These are phyloP conservation scores for Cyberlindnera euphorbiae DNA, from an alignment of 805 yeast species.

Conservation along the genomic window DNA sequence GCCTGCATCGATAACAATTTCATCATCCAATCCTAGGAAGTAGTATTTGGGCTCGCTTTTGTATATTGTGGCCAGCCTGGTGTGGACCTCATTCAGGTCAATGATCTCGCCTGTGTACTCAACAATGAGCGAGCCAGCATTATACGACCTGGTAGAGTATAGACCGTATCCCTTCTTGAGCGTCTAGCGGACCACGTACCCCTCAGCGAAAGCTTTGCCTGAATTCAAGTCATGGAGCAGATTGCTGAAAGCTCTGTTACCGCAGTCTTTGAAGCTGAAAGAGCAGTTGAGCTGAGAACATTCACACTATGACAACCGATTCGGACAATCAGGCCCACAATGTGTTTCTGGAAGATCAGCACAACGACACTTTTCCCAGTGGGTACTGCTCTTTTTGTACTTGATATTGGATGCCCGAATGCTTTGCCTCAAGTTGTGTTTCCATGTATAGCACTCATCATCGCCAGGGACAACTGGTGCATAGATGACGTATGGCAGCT, in stretches of 20 bases:
- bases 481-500: slow-evolving; percentile 31
- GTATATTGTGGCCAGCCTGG: slow-evolving; percentile 32
- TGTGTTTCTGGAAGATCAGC: not conserved
- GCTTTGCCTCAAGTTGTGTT: slow-evolving; percentile 18
- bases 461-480: slow-evolving; percentile 27
- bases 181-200: slow-evolving; percentile 32
- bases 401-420: slow-evolving; percentile 10
- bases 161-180: slow-evolving; percentile 40
- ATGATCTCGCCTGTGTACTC: slow-evolving; percentile 50
- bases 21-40: slow-evolving; percentile 38
- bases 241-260: slow-evolving; percentile 32
- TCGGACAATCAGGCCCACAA: slow-evolving; percentile 34
- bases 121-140: slow-evolving; percentile 36
- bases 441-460: slow-evolving; percentile 28
- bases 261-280: slow-evolving; percentile 29
- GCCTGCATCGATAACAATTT: slow-evolving; percentile 41
- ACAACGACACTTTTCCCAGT: slow-evolving; percentile 22
- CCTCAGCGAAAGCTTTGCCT: slow-evolving; percentile 22
- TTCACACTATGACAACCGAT: slow-evolving; percentile 29
- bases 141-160: slow-evolving; percentile 32
- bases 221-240: slow-evolving; percentile 15
- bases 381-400: not conserved
- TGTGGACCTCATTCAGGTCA: slow-evolving; percentile 33
- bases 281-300: slow-evolving; percentile 31
- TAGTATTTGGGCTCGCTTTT: slow-evolving; percentile 32